Evolutionary conservation across 2,329 filamentous ascomycete species (phyloP).

Genomic region (Neodidymelliopsis sp.): DNA sequence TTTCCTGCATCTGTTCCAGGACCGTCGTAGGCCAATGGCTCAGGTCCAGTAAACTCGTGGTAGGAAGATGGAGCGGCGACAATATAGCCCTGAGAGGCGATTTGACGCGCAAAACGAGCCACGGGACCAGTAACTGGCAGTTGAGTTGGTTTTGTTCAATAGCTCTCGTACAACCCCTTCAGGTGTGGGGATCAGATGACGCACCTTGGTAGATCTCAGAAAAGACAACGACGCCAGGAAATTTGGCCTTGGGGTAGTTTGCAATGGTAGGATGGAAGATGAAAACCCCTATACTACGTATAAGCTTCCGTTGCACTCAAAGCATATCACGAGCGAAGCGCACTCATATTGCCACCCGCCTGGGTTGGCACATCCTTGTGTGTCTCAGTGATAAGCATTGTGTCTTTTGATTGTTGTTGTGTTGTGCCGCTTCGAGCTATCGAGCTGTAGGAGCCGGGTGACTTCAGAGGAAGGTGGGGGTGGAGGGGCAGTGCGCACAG

Average conservation of each 20-base stretch:
- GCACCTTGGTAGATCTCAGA: constrained; percentile 95
- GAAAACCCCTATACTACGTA: constrained; percentile 72
- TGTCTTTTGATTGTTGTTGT: constrained; percentile 7
- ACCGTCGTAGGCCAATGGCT: constrained; percentile 83
- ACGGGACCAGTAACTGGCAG: constrained; percentile 81
- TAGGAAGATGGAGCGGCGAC: constrained; percentile 90
- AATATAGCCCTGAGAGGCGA: constrained; percentile 91
- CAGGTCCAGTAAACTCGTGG: constrained; percentile 89
- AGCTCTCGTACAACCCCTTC: too few relatives aligned
- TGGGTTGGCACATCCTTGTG: constrained; percentile 67
- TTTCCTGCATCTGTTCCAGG: constrained; percentile 90
- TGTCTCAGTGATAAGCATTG: constrained; percentile 67
- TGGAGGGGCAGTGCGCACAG: constrained; percentile 14
- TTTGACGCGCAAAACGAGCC: constrained; percentile 86
- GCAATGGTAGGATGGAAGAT: constrained; percentile 86
- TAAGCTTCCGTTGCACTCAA: neutral
- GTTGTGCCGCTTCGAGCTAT: neutral
- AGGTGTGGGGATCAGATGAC: too few relatives aligned
- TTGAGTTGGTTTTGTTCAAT: neutral
- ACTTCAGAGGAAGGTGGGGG: constrained; percentile 12
- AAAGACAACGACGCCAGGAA: constrained; percentile 87
- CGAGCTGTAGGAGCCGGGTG: constrained; percentile 6
- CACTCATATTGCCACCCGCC: constrained; percentile 67
- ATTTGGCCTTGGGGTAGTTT: constrained; percentile 86
- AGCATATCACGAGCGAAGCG: neutral